These are phyloP conservation scores for Pouteria glomerata DNA, from an alignment of 148 eudicot genomes.

Conservation along the genomic window DNA sequence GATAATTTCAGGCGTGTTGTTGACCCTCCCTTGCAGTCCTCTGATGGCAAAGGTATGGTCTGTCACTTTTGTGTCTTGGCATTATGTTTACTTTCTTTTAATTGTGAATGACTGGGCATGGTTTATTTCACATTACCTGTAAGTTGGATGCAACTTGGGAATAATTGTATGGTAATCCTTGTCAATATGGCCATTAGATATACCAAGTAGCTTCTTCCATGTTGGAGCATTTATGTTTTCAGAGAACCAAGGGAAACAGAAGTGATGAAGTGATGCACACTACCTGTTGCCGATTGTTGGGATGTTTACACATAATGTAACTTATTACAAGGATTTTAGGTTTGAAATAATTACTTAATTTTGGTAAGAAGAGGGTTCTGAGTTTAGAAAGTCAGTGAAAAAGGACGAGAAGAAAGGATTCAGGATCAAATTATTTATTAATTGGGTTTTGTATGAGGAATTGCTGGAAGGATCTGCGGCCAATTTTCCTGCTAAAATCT, in stretches of 20 bases:
- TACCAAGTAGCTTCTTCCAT: not conserved
- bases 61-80: not conserved
- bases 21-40: conserved; percentile 64
- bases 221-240: not conserved
- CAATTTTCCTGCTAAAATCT: not conserved
- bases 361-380: not conserved
- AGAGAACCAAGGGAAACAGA: not conserved
- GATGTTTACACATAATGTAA: not conserved
- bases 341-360: not conserved
- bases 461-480: not conserved
- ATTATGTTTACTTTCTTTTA: not conserved
- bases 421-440: not conserved
- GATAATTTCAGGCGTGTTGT: conserved; percentile 83
- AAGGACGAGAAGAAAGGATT: not conserved
- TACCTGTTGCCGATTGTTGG: not conserved
- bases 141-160: not conserved
- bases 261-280: not conserved
- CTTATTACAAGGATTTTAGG: not conserved
- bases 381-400: not conserved
- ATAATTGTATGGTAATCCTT: not conserved
- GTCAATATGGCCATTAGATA: not conserved
- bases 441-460: not conserved
- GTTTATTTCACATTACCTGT: not conserved
- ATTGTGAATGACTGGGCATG: not conserved
- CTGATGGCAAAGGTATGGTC: conserved; percentile 39